phyloP scores from a whole-genome alignment of 345 rosid genomes.

The Geranium brycei region DNA sequence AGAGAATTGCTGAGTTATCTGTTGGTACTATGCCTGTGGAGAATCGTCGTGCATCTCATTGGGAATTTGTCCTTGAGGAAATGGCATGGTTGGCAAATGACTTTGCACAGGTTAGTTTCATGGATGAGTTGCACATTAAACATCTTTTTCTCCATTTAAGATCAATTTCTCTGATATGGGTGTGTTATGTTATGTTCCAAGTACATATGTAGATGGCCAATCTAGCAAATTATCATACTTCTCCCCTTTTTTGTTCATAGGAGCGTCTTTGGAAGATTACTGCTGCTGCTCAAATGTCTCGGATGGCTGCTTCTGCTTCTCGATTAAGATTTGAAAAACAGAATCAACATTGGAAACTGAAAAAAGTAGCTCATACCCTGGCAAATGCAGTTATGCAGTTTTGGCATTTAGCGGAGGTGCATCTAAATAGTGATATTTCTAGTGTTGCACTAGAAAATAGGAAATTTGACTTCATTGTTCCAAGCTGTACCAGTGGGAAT shows the following conservation, averaged over 20 bases:
- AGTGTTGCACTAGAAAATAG: conserved; percentile 16
- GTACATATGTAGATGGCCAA: neutral
- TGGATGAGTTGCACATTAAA: neutral
- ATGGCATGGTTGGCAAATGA: conserved; percentile 99
- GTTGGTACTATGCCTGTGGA: conserved; percentile 35
- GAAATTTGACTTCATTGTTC: conserved; percentile 15
- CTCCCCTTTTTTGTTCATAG: conserved; percentile 20
- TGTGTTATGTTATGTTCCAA: neutral
- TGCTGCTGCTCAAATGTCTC: conserved; percentile 88
- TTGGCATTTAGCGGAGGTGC: conserved; percentile 62
- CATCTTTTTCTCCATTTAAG: neutral
- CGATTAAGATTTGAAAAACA: conserved; percentile 45
- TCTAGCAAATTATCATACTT: neutral
- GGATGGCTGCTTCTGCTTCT: conserved; percentile 48
- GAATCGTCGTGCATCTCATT: conserved; percentile 47
- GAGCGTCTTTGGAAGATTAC: conserved; percentile 98
- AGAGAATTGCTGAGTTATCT: conserved; percentile 82
- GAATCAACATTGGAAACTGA: conserved; percentile 36
- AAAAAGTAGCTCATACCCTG: conserved; percentile 48
- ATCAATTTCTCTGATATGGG: neutral
- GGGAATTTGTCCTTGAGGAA: conserved; percentile 98
- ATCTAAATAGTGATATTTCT: conserved; percentile 24
- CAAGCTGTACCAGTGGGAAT: conserved; percentile 12
- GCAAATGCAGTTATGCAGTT: conserved; percentile 81
- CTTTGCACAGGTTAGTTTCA: conserved; percentile 71